Conservation (phyloP, 257 asterid genomes). For the Ilex aquifolium region DNA sequence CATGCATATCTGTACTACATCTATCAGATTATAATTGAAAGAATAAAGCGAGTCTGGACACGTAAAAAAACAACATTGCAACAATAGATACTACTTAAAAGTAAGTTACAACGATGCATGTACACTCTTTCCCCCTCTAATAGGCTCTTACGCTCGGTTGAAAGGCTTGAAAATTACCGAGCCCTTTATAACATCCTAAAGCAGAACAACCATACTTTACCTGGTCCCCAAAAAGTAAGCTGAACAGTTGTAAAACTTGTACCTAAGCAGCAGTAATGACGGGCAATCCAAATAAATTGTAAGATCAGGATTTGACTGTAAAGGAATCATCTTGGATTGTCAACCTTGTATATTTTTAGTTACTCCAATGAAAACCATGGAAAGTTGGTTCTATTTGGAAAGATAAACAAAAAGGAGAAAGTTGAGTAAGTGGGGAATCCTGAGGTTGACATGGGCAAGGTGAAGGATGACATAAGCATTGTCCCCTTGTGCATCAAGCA, state of each 20-base stretch:
- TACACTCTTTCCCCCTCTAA: no score
- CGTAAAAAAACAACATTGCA: constrained; percentile 8
- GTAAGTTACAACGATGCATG: no score
- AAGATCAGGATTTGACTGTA: constrained; percentile 22
- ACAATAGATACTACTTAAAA: no score
- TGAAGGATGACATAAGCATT: constrained; percentile 49
- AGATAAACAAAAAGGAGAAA: background rate
- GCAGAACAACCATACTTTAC: background rate
- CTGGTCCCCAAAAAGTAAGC: background rate
- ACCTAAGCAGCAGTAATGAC: constrained; percentile 18
- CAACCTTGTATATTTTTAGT: constrained; percentile 29
- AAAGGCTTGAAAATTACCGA: background rate
- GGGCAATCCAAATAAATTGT: constrained; percentile 27
- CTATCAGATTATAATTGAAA: constrained; percentile 11
- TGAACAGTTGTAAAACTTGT: background rate
- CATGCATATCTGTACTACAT: background rate
- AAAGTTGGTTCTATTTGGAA: background rate
- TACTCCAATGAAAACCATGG: constrained; percentile 27
- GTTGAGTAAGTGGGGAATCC: constrained; percentile 49
- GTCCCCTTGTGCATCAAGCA: constrained; percentile 40
- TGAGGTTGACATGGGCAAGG: constrained; percentile 41
- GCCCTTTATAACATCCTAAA: background rate
- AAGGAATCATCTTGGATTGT: constrained; percentile 33
- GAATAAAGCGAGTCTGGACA: constrained; percentile 2
- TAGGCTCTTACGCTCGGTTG: no score